phyloP scores from a whole-genome alignment of 73 alveolate genomes.

The Paramecium sonneborni region DNA sequence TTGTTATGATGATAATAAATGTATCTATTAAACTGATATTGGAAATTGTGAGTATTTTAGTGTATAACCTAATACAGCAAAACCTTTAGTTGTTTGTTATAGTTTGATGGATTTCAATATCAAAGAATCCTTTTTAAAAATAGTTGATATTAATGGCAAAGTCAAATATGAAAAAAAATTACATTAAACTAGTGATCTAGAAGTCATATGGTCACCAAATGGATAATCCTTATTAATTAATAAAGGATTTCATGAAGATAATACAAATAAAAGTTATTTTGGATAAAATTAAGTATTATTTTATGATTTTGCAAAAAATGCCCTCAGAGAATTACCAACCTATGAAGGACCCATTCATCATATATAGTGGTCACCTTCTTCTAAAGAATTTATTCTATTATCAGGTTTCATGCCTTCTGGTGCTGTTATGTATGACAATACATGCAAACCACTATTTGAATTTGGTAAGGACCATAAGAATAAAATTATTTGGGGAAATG shows the following conservation, averaged over 20 bases:
- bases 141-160: conserved; percentile 25
- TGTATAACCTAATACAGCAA: neutral
- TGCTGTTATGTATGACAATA: conserved; percentile 46
- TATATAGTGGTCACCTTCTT: conserved; percentile 19
- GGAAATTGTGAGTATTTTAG: conserved; percentile 38
- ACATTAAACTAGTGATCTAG: conserved; percentile 10
- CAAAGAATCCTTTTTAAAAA: neutral
- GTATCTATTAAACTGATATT: neutral
- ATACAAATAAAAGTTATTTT: conserved; percentile 31
- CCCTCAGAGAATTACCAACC: conserved; percentile 1
- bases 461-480: conserved; percentile 54
- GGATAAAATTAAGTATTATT: conserved; percentile 27
- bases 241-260: conserved; percentile 53
- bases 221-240: conserved; percentile 22
- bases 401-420: conserved; percentile 56
- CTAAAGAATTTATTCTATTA: neutral
- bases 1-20: neutral
- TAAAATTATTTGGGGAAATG: conserved; percentile 20
- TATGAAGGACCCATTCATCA: conserved; percentile 55
- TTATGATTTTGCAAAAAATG: neutral
- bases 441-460: conserved; percentile 32
- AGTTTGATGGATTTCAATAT: neutral
- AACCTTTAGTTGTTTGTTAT: conserved; percentile 24
- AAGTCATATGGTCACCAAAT: conserved; percentile 46
- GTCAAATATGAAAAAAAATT: conserved; percentile 36